phyloP scores from a whole-genome alignment of 2,329 filamentous ascomycete species.

The Colletotrichum lentis region DNA sequence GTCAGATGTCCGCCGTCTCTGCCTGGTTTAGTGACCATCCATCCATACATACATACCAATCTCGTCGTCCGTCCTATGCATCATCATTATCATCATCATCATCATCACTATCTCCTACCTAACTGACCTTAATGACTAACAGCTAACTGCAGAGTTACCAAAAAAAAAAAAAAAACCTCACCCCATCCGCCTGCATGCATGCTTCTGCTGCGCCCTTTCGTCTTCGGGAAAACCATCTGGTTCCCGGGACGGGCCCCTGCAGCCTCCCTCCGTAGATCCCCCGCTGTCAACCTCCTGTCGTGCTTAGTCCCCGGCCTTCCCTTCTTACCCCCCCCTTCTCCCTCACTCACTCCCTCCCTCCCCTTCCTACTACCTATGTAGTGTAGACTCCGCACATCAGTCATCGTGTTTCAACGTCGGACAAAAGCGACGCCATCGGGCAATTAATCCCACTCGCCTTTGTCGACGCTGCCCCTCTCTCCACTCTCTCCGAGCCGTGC shows the following conservation, averaged over 20 bases:
- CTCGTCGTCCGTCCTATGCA: too few relatives aligned
- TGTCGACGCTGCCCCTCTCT: too few relatives aligned
- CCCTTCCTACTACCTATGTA: too few relatives aligned
- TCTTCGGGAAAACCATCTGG: conserved; percentile 12
- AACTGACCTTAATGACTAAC: background rate
- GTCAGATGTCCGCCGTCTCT: background rate
- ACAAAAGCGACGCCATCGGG: background rate
- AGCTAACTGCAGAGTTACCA: background rate
- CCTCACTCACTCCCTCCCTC: too few relatives aligned
- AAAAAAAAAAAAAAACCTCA: too few relatives aligned
- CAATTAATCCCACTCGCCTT: too few relatives aligned
- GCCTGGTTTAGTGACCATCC: background rate
- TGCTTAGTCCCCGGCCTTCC: background rate
- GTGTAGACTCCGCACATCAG: background rate
- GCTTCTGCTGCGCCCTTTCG: conserved; percentile 10
- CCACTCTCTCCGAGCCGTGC: too few relatives aligned
- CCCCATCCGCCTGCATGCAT: background rate
- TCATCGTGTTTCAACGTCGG: background rate
- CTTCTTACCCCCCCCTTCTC: too few relatives aligned
- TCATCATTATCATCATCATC: too few relatives aligned
- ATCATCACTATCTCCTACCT: background rate
- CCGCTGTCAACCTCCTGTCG: conserved; percentile 28
- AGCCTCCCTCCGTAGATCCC: conserved; percentile 29
- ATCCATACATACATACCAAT: too few relatives aligned
- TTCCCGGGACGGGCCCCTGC: conserved; percentile 39